Base-by-base conservation (phyloP, 2,329 filamentous ascomycete genomes). In the Phoma sp. region DNA sequence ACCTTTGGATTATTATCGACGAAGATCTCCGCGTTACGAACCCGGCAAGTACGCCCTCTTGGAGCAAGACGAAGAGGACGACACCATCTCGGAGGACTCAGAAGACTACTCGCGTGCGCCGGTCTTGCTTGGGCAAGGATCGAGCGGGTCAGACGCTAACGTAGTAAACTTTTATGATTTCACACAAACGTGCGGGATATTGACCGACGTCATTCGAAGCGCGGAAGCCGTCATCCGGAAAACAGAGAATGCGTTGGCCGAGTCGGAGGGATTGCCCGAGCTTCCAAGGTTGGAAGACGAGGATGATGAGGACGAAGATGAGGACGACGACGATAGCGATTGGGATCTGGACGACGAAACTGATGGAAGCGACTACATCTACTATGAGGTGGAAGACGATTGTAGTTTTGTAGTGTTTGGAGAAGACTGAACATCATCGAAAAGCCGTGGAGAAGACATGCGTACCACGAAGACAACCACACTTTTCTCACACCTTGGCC, bases 1-100 rank as follows among this genome's bases (percentile, higher is more conserved):
- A 19, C 61, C 65, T 2, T 50, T 60, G 43, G 55, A 55, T 12
- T 71, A 71, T 50, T 72, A 68, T 21, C 62, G 64, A 44, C 58
- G 61, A 37, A 60, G 57, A 38, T 70, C 66, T 4, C 65, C 61
- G 12, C 66, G 70, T n/a, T 72, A 72, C 32, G 64, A 71, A 27
- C 63, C 68, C 15, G 69, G 69, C 10, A 68, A 66, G 22, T 68
- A 70, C 41, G 61, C 61, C 1, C 10, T 57, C 10, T 27, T 43
- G 6, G 27, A 52, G 17, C 22, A 47, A 15, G 31, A 54, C 9
- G 52, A 52, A 9, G 43, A 48, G 10, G 62, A 64, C 21, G 57
- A 58, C 3, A 38, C 48, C 3, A 27, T 61, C 1, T 63, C 63
- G 0, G 63, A 69, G 38, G 65, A 68, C 21, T 61, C 62, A 2